These are phyloP conservation scores for Pyrenopolyporus hunteri DNA, from an alignment of 495 filamentous ascomycete genomes.

Conservation along the genomic window DNA sequence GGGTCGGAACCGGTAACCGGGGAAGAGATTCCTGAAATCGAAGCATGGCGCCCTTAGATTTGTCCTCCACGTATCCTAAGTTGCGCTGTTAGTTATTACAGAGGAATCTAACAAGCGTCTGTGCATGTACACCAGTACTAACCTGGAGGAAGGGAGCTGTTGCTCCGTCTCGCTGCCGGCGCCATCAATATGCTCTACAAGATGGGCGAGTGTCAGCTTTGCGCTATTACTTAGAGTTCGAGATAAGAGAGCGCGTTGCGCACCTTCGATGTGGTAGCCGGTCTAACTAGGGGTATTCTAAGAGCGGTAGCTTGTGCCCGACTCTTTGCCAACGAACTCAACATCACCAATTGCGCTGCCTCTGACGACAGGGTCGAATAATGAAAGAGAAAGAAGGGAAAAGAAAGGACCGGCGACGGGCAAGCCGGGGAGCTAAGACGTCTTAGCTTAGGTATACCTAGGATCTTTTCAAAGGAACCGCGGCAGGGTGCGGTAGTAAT, in stretches of 20 bases:
- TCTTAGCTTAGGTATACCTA: not conserved
- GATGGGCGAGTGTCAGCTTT: constrained; percentile 11
- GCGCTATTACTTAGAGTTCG: constrained; percentile 7
- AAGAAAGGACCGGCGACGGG: constrained; percentile 20
- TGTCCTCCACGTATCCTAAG: constrained; percentile 89
- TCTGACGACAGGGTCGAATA: constrained; percentile 19
- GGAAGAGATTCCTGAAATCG: constrained; percentile 97
- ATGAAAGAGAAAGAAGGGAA: constrained; percentile 18
- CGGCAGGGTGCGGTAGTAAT: constrained; percentile 35
- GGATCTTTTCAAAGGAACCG: constrained; percentile 30
- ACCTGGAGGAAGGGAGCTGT: constrained; percentile 67
- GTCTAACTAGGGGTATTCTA: constrained; percentile 44
- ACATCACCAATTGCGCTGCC: constrained; percentile 48
- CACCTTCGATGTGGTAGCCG: constrained; percentile 42
- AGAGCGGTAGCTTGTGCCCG: constrained; percentile 50
- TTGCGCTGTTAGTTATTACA: constrained; percentile 11
- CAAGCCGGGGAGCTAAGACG: constrained; percentile 7
- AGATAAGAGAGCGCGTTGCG: not conserved
- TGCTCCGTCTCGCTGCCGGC: constrained; percentile 58
- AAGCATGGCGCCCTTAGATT: constrained; percentile 88
- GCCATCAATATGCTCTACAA: constrained; percentile 58
- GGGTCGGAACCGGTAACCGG: constrained; percentile 84
- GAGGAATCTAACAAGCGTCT: not conserved
- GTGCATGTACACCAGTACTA: constrained; percentile 15
- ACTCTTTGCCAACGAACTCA: constrained; percentile 52